Conservation (phyloP, 2,329 filamentous ascomycete species). For the Fusarium heterosporum region DNA sequence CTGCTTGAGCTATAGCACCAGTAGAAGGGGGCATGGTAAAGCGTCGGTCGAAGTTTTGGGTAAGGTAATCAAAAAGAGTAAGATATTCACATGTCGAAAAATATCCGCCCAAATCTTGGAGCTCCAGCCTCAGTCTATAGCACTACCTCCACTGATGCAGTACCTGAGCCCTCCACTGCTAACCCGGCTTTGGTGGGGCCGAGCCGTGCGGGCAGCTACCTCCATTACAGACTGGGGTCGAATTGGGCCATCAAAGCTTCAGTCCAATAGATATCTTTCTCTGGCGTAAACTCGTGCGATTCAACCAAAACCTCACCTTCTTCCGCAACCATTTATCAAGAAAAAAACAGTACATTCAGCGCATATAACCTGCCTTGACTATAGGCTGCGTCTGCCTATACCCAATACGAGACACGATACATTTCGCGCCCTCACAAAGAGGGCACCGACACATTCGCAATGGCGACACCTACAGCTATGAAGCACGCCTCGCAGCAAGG, state of each 20-base stretch:
- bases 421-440: constrained; percentile 24
- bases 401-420: not conserved
- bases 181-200: constrained; percentile 38
- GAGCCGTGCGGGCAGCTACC: constrained; percentile 20
- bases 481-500: constrained; percentile 61
- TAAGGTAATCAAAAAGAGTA: not conserved
- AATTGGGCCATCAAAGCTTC: not conserved
- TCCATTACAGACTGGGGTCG: not conserved
- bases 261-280: not conserved
- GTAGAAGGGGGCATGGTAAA: not conserved
- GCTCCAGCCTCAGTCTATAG: not conserved
- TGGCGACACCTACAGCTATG: constrained; percentile 64
- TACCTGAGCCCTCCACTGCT: constrained; percentile 27
- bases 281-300: not conserved
- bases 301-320: not conserved
- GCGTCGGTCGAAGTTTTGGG: not conserved
- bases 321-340: not conserved
- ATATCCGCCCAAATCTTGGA: constrained; percentile 11
- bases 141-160: not conserved
- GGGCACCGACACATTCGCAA: constrained; percentile 44
- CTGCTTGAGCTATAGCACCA: not conserved
- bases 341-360: not conserved
- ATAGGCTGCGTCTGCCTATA: not conserved
- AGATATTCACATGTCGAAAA: not conserved
- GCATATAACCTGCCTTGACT: not conserved